phyloP scores from a whole-genome alignment of 257 asterid species.

The Solanum gandarillasii region DNA sequence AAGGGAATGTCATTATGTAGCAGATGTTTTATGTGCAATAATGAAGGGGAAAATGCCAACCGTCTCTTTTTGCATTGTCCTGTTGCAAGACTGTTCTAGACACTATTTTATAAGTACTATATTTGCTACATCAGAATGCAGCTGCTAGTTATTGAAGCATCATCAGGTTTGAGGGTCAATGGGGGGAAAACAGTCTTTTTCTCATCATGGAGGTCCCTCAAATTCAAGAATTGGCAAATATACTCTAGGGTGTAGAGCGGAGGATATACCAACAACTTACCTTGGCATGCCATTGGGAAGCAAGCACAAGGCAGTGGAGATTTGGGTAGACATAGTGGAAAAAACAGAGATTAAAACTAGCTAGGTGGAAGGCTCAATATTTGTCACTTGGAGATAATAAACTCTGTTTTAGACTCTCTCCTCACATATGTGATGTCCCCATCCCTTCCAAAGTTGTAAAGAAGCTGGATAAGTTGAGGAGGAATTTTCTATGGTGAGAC shows the following conservation, averaged over 20 bases:
- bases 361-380: neutral
- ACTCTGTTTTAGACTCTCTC: neutral
- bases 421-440: neutral
- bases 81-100: no score
- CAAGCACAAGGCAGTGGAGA: neutral
- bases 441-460: neutral
- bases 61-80: no score
- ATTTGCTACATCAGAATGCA: no score
- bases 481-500: neutral
- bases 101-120: no score
- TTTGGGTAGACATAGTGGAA: neutral
- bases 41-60: neutral
- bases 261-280: neutral
- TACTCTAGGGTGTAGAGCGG: neutral
- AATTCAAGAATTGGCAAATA: neutral
- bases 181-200: neutral
- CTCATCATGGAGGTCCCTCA: neutral
- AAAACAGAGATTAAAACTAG: neutral
- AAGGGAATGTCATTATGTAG: neutral
- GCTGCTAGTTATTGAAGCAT: neutral
- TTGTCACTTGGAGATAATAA: neutral
- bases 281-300: neutral
- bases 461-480: neutral
- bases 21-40: neutral
- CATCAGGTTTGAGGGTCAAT: neutral